Percentiles rank a stretch among this genome's conserved stretches.
phyloP scores from a whole-genome alignment of 2,329 filamentous ascomycete species.

The Hirsutella minnesotensis region DNA sequence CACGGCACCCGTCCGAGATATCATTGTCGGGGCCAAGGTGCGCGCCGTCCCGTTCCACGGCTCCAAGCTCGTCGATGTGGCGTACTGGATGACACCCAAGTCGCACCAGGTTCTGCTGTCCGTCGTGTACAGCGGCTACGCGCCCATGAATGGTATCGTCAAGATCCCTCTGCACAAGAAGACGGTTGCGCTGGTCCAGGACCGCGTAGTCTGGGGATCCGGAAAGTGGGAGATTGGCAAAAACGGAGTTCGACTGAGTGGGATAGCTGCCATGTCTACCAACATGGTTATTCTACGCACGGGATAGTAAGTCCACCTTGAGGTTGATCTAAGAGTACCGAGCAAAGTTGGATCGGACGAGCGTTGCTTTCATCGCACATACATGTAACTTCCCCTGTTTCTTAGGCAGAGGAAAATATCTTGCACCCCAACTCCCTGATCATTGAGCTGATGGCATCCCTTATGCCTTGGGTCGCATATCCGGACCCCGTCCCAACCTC shows the following conservation, averaged over 20 bases:
- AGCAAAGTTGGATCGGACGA: too few species aligned
- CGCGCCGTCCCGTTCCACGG: constrained; percentile 2
- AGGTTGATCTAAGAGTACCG: too few species aligned
- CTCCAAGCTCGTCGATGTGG: constrained; percentile 8
- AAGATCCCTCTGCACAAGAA: constrained; percentile 1
- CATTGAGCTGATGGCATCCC: neutral
- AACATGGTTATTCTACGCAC: constrained; percentile 10
- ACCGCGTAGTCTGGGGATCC: neutral
- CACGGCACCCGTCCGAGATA: constrained; percentile 21
- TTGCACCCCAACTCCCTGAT: too few species aligned
- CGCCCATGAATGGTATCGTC: constrained; percentile 5
- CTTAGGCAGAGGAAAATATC: too few species aligned
- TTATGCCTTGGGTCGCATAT: constrained; percentile 8
- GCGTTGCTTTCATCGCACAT: too few species aligned
- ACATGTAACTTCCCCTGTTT: too few species aligned
- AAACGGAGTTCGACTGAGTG: constrained; percentile 3
- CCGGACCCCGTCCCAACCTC: constrained; percentile 16
- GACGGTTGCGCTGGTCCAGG: neutral
- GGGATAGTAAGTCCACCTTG: neutral
- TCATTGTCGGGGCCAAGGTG: constrained; percentile 22
- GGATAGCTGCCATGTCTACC: constrained; percentile 11
- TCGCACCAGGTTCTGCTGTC: constrained; percentile 8
- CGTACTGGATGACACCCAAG: constrained; percentile 10
- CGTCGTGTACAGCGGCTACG: constrained; percentile 13
- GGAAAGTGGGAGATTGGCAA: constrained; percentile 1